phyloP scores from a whole-genome alignment of 129 eudicot genomes.

The Artemisia tridentata region DNA sequence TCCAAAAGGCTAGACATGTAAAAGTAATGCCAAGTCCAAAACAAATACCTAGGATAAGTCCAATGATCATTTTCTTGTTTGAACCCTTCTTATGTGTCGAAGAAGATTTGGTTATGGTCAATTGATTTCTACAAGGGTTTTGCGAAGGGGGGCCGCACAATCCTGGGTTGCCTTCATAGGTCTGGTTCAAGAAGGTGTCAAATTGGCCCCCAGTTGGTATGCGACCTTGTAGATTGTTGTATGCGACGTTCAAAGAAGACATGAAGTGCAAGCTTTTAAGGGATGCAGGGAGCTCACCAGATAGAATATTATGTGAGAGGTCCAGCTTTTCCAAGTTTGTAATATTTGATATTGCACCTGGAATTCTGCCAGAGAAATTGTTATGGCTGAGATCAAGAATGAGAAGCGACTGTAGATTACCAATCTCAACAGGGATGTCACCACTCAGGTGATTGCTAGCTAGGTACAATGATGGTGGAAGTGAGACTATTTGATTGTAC shows the following conservation, averaged over 20 bases:
- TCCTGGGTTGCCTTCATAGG: slow-evolving; percentile 24
- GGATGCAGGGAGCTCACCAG: slow-evolving; percentile 31
- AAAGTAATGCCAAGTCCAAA: too few species aligned
- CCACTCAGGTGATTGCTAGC: slow-evolving; percentile 33
- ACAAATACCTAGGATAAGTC: too few species aligned
- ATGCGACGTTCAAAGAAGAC: slow-evolving; percentile 34
- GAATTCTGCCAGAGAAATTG: slow-evolving; percentile 25
- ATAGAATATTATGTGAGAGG: slow-evolving; percentile 19
- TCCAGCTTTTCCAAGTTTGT: slow-evolving; percentile 31
- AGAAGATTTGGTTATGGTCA: too few species aligned
- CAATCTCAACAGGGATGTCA: slow-evolving; percentile 31
- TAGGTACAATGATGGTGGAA: slow-evolving; percentile 28
- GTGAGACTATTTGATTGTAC: neutral
- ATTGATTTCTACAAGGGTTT: neutral
- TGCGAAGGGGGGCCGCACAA: slow-evolving; percentile 17
- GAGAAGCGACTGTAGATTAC: too few species aligned
- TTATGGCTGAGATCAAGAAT: too few species aligned
- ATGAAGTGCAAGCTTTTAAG: slow-evolving; percentile 30
- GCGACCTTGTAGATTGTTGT: slow-evolving; percentile 28
- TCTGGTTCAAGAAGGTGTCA: slow-evolving; percentile 18
- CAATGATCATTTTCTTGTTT: too few species aligned
- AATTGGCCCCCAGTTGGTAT: slow-evolving; percentile 3
- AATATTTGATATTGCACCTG: slow-evolving; percentile 30
- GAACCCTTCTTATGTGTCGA: too few species aligned
- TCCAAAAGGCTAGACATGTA: too few species aligned